These are phyloP conservation scores for Yamadazyma trypodendri DNA, from an alignment of 1,139 yeast species.

Conservation along the genomic window DNA sequence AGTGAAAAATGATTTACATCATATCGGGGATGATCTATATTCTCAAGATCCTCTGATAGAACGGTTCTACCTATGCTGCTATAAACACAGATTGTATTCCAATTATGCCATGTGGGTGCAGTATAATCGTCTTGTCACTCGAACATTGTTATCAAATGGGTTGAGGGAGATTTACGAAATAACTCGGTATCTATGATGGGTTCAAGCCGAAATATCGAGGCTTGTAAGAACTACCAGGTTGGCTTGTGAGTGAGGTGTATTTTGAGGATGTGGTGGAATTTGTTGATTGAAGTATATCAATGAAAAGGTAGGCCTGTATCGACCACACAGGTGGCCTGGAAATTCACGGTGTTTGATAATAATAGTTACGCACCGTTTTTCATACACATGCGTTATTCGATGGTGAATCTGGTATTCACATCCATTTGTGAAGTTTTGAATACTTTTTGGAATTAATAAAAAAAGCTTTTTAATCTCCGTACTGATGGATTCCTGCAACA, in stretches of 20 bases:
- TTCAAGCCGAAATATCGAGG: slow-evolving; percentile 1
- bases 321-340: slow-evolving; percentile 28
- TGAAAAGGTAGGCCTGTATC: slow-evolving; percentile 15
- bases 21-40: too few species aligned
- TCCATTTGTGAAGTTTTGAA: slow-evolving; percentile 26
- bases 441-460: neutral
- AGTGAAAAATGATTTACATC: too few species aligned
- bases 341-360: slow-evolving; percentile 21
- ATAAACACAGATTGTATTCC: slow-evolving; percentile 17
- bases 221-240: slow-evolving; percentile 19
- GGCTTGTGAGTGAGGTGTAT: slow-evolving; percentile 19
- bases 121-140: slow-evolving; percentile 20
- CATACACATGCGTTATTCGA: slow-evolving; percentile 36
- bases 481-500: slow-evolving; percentile 4
- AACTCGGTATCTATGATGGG: slow-evolving; percentile 20
- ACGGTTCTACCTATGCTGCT: too few species aligned
- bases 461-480: too few species aligned
- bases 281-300: slow-evolving; percentile 21
- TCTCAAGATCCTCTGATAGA: too few species aligned
- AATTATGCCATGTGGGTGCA: slow-evolving; percentile 29
- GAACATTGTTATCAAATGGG: slow-evolving; percentile 24
- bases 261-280: slow-evolving; percentile 27
- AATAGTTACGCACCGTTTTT: slow-evolving; percentile 23
- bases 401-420: slow-evolving; percentile 32
- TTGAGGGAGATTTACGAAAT: slow-evolving; percentile 20